Percentiles rank a stretch among this genome's conserved stretches.
Evolutionary conservation across 108 stramenopile species (phyloP).

Genomic region (Cyclostephanos tholiformis): DNA sequence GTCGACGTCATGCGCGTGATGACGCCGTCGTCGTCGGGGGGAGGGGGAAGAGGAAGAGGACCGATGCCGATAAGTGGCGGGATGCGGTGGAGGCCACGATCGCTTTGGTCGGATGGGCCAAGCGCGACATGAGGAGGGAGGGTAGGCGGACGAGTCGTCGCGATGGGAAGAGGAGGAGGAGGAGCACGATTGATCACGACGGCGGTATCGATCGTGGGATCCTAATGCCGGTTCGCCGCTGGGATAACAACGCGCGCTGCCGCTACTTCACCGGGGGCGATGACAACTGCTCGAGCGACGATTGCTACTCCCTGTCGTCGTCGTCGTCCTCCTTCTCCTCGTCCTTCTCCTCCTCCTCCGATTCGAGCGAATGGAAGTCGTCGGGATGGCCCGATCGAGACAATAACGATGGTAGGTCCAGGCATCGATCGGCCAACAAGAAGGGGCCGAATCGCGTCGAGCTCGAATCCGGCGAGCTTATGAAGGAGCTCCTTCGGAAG

Average conservation of each 20-base stretch:
- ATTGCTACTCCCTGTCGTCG: slow-evolving; percentile 47
- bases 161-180: not conserved
- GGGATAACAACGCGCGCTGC: not conserved
- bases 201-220: too few species aligned
- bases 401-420: not conserved
- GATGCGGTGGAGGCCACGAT: slow-evolving; percentile 47
- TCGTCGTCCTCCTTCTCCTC: too few species aligned
- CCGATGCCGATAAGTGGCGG: slow-evolving; percentile 18
- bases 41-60: slow-evolving; percentile 15
- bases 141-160: slow-evolving; percentile 6
- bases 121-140: slow-evolving; percentile 30
- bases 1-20: too few species aligned
- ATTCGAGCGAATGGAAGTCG: slow-evolving; percentile 4
- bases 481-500: slow-evolving; percentile 23
- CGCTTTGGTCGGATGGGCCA: slow-evolving; percentile 41
- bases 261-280: slow-evolving; percentile 4
- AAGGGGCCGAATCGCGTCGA: slow-evolving; percentile 23
- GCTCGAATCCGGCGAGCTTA: slow-evolving; percentile 17
- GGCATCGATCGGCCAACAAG: not conserved
- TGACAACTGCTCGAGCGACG: slow-evolving; percentile 39
- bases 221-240: not conserved
- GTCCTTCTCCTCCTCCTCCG: slow-evolving; percentile 25
- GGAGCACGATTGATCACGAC: too few species aligned
- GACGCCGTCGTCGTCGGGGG: not conserved
- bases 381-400: not conserved